Base-by-base conservation (phyloP, 805 yeast genomes). In the Cyberlindnera nakhonratchasimensis region DNA sequence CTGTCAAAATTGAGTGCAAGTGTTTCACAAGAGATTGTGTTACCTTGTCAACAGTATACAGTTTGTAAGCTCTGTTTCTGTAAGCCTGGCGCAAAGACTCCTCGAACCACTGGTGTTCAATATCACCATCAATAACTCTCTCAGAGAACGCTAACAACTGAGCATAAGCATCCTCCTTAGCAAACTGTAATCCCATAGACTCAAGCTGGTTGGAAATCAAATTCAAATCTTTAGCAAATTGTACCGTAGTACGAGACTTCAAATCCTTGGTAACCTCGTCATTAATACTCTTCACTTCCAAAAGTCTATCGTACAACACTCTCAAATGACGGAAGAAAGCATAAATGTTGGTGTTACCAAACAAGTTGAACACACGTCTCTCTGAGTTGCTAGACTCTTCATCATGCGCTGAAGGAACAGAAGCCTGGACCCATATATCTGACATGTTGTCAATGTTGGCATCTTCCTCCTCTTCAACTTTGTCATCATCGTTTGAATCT, bases 51-150 rank as follows among this genome's bases (percentile, higher is more conserved):
- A 93, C 75, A 2, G 98, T 91, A 67, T 89, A 91, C 43, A 93
- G 66, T 62, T 88, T 88, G 69, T 86, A 93, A 0, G 98, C 99
- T 48, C 82, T 83, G 66, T 91, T 93, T 57, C 93, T 78, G 68
- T 86, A 93, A 0, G 95, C 96, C 70, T 91, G 97, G 49, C 99
- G 86, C 45, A 93, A 66, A 14, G 96, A 77, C 64, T 93, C 99
- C 67, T 93, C 99, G 62, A 86, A 95, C 84, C 89, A 82, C 63
- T 84, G 93, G 49, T 87, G 95, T 58, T 93, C 99, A 37, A 93
- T 66, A 28, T 88, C 93, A 22, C 96, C 96, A 51, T 87, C 93
- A 50, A 93, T 83, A 39, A 88, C 70, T 50, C 79, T 77, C 51
- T 79, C 87, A 45, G 95, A 78, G 42, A 93, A 71, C 3, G 69